These are phyloP conservation scores for Magnolia sinica DNA, from an alignment of 164 flowering plant species.

Conservation along the genomic window DNA sequence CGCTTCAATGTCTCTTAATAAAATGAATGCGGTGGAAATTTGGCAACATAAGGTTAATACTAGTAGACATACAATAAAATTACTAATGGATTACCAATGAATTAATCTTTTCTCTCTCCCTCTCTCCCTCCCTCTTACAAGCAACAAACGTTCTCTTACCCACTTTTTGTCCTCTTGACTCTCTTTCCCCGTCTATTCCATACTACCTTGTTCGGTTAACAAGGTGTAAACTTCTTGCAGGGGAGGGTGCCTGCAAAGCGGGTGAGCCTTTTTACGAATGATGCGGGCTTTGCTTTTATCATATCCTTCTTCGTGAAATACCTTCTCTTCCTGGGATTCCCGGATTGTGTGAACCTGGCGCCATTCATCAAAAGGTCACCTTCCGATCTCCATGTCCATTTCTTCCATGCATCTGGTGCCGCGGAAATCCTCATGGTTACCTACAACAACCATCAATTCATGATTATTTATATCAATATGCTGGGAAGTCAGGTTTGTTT, in stretches of 20 bases:
- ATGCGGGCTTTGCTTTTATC: constrained; percentile 56
- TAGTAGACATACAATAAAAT: too few species aligned
- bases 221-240: constrained; percentile 28
- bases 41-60: too few species aligned
- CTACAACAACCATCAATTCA: constrained; percentile 15
- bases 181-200: too few species aligned
- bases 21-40: too few species aligned
- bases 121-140: too few species aligned
- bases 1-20: too few species aligned
- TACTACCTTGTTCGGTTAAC: constrained; percentile 20
- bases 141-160: too few species aligned
- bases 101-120: too few species aligned
- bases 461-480: too few species aligned
- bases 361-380: constrained; percentile 69
- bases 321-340: constrained; percentile 16
- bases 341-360: constrained; percentile 59
- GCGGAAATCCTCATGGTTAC: constrained; percentile 62
- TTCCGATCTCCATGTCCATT: constrained; percentile 76
- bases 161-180: too few species aligned
- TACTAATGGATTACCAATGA: too few species aligned
- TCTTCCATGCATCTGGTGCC: constrained; percentile 47
- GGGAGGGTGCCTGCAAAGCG: constrained; percentile 51
- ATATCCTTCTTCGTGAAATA: constrained; percentile 21
- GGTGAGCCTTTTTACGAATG: constrained; percentile 46
- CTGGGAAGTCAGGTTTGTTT: background rate